Conservation (phyloP, 1,284 basidiomycete genomes). For the Ustilago tritici region DNA sequence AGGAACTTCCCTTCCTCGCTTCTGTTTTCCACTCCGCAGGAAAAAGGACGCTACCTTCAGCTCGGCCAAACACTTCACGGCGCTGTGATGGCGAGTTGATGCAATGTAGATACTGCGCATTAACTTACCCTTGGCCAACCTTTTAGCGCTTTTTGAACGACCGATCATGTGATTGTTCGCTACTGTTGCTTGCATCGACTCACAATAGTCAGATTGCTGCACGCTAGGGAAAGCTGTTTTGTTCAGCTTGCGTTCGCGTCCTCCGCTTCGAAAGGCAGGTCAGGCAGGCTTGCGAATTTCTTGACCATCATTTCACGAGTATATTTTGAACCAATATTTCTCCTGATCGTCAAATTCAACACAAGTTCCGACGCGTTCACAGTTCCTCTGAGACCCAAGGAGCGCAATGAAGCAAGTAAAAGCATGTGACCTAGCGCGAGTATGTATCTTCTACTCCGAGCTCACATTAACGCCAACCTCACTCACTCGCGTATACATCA, state of each 20-base stretch:
- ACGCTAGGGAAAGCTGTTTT: no score
- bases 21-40: not conserved
- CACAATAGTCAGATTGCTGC: no score
- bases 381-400: no score
- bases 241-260: no score
- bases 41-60: not conserved
- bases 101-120: not conserved
- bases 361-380: no score
- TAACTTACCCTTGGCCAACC: not conserved
- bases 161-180: slow-evolving; percentile 1
- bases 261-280: no score
- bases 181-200: not conserved
- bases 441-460: no score
- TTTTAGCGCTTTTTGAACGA: not conserved
- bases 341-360: not conserved
- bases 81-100: not conserved
- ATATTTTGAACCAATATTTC: not conserved
- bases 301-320: not conserved
- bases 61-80: slow-evolving; percentile 7
- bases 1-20: not conserved
- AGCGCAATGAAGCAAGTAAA: no score
- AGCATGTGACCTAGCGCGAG: not conserved
- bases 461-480: no score
- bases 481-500: no score
- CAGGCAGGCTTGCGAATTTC: not conserved